Conservation (phyloP, 2,329 filamentous ascomycete species). For the Ophiostoma sp. region DNA sequence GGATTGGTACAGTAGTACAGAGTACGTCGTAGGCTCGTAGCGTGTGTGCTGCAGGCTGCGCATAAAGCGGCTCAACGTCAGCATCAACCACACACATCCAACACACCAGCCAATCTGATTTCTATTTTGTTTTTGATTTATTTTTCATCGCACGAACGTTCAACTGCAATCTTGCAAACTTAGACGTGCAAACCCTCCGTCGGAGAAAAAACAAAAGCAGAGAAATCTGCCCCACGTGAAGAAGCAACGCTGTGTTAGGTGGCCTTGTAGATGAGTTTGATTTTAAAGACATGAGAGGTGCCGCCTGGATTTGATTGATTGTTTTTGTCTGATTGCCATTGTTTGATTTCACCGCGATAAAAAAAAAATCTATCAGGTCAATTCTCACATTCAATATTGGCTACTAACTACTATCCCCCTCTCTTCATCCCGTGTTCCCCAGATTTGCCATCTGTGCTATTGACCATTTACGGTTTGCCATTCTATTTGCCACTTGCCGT, state of each 20-base stretch:
- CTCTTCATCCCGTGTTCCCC: background rate
- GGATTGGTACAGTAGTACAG: background rate
- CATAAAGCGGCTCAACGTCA: slow-evolving; percentile 1
- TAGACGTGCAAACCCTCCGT: background rate
- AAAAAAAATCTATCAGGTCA: background rate
- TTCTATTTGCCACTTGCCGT: too few species aligned
- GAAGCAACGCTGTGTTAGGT: background rate
- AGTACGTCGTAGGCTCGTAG: background rate
- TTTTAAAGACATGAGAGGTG: too few species aligned
- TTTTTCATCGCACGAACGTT: background rate
- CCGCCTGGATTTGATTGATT: too few species aligned
- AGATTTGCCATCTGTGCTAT: background rate
- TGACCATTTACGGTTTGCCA: background rate
- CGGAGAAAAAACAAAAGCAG: background rate
- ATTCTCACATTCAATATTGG: background rate
- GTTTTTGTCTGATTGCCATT: background rate
- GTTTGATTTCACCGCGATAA: background rate
- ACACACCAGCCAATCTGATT: background rate
- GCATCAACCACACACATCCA: background rate
- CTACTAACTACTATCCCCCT: background rate
- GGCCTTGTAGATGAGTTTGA: too few species aligned
- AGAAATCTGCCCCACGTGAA: background rate
- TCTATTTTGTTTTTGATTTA: background rate
- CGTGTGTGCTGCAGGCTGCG: too few species aligned
- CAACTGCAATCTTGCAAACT: background rate